Base-by-base conservation (phyloP, 139 green algal species). In the Deuterostichococcus epilithicus region DNA sequence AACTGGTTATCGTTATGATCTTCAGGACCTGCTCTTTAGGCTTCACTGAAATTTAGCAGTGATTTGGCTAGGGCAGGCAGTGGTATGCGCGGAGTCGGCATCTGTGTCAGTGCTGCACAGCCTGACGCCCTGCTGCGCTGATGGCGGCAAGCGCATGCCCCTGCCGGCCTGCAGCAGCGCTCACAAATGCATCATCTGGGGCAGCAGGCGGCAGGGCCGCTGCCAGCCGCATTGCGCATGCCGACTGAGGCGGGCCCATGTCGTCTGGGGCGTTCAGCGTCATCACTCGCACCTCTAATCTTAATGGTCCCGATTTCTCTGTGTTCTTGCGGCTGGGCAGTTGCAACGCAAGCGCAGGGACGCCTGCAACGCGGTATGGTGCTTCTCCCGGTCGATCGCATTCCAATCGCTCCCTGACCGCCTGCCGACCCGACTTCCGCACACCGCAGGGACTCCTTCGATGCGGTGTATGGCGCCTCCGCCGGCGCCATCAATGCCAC, bases 401-500 rank as follows among this genome's bases (percentile, higher is more conserved):
- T 0, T 60, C 28, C 8, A 59, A 36, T 74, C 42, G 15, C 35
- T 42, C n/a, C 1, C 34, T 25, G 18, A 74, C 23, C n/a, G 35
- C 35, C 35, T 22, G 15, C 35, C 20, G 1, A 47, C 35, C 47
- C 23, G 35, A 10, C 26, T 22, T 52, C n/a, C 44, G 6, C 28
- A 5, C 30, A 60, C 13, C 82, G 67, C 82, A 77, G 69, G 15
- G 70, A 94, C 65, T 80, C 52, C 1, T 97, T 98, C 83, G 94
- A 98, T 78, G 87, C 84, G 0, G 88, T 95, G 38, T 98, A 98
- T 80, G 94, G 94, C 35, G 83, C 77, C 32, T 90, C 78, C 39
- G 92, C 92, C 13, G 93, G 92, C 0, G 93, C 92, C 73, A 96
- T 97, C 76, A 97, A 97, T 70, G 72, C 82, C 1, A 93, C 92